A percentile compares a stretch with the other conserved stretches of the same genome.
Evolutionary conservation across 2,329 filamentous ascomycete species (phyloP).

Genomic region (Fusarium palustre): DNA sequence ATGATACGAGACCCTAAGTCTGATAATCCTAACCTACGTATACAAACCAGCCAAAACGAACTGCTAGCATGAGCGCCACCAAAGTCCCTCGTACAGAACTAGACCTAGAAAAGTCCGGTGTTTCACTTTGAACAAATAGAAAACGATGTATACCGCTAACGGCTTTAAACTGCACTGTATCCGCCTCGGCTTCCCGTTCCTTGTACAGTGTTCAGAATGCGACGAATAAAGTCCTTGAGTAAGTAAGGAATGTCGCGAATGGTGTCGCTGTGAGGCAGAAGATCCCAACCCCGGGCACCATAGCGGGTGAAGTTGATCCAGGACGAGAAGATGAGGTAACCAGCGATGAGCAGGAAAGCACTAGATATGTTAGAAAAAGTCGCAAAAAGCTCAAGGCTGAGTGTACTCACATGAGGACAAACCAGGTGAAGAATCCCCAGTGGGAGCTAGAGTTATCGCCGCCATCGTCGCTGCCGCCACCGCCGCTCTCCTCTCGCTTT

Average conservation of each 20-base stretch:
- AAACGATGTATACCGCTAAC: constrained; percentile 2
- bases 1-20: constrained; percentile 30
- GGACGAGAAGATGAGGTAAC: constrained; percentile 96
- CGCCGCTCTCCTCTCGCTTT: constrained; percentile 58
- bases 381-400: too few species aligned
- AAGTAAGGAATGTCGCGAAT: constrained; percentile 94
- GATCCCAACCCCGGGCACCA: constrained; percentile 93
- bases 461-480: constrained; percentile 49
- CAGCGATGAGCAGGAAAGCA: constrained; percentile 83
- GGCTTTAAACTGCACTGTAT: constrained; percentile 85
- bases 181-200: constrained; percentile 86
- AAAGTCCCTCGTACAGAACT: constrained; percentile 5
- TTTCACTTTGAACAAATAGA: constrained; percentile 1
- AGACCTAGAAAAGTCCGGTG: background rate
- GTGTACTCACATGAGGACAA: constrained; percentile 84
- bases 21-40: constrained; percentile 39
- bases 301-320: constrained; percentile 99
- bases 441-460: constrained; percentile 63
- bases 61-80: constrained; percentile 46
- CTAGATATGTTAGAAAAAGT: constrained; percentile 60
- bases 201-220: constrained; percentile 85
- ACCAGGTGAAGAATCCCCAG: constrained; percentile 99
- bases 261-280: constrained; percentile 91
- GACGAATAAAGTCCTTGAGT: constrained; percentile 85
- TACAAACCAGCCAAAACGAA: constrained; percentile 42